These are phyloP conservation scores for Clitopilus hobsonii DNA, from an alignment of 768 basidiomycete species.

Conservation along the genomic window DNA sequence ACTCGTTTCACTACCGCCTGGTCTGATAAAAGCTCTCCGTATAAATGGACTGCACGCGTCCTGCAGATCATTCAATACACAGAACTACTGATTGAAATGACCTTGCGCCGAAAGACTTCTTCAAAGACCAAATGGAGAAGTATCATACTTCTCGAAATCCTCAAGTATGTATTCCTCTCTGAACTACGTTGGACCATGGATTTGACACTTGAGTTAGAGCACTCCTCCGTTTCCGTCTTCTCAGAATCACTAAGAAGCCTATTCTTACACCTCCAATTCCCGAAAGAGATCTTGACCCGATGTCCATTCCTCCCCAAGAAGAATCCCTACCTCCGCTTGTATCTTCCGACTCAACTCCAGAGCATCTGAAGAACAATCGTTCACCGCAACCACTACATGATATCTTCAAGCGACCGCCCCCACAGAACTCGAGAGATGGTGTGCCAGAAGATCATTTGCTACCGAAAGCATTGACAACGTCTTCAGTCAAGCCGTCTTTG, in stretches of 20 bases:
- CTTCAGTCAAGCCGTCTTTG: slow-evolving; percentile 67
- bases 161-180: slow-evolving; percentile 63
- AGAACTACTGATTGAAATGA: slow-evolving; percentile 90
- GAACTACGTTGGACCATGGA: background rate
- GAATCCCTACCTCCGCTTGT: slow-evolving; percentile 52
- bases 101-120: slow-evolving; percentile 65
- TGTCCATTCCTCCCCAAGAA: slow-evolving; percentile 51
- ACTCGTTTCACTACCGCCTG: slow-evolving; percentile 89
- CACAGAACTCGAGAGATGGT: slow-evolving; percentile 35
- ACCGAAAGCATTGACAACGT: slow-evolving; percentile 73
- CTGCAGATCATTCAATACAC: slow-evolving; percentile 77
- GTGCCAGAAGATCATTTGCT: slow-evolving; percentile 75
- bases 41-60: slow-evolving; percentile 74
- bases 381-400: slow-evolving; percentile 61
- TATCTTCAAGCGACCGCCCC: slow-evolving; percentile 50
- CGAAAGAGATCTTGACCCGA: slow-evolving; percentile 83
- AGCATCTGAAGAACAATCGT: slow-evolving; percentile 80
- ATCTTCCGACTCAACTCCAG: slow-evolving; percentile 55
- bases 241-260: slow-evolving; percentile 75
- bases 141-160: slow-evolving; percentile 68
- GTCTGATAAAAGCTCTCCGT: slow-evolving; percentile 61
- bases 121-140: slow-evolving; percentile 66
- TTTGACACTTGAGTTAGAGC: slow-evolving; percentile 43
- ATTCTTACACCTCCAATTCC: slow-evolving; percentile 76
- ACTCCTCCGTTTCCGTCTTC: slow-evolving; percentile 63